These are phyloP conservation scores for Rubus parviflorus DNA, from an alignment of 306 rosid genomes.

Conservation along the genomic window DNA sequence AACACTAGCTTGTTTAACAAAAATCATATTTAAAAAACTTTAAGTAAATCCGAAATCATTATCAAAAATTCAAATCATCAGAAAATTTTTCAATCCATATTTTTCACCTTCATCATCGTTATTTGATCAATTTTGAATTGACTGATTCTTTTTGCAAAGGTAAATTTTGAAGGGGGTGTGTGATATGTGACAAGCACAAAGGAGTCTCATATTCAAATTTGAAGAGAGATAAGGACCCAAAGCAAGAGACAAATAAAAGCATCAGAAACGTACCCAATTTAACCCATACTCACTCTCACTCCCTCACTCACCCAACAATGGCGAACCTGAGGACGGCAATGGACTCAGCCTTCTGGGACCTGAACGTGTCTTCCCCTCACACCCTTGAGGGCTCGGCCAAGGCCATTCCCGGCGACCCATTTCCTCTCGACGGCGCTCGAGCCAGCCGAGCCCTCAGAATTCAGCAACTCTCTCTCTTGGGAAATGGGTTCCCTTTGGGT, in stretches of 20 bases:
- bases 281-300: background rate
- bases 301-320: conserved; percentile 37
- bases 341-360: conserved; percentile 81
- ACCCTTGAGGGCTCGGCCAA: conserved; percentile 61
- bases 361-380: conserved; percentile 65
- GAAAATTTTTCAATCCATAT: no score
- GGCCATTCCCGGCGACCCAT: conserved; percentile 66
- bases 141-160: no score
- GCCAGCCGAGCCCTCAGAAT: conserved; percentile 60
- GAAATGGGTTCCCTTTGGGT: conserved; percentile 47
- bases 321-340: conserved; percentile 75
- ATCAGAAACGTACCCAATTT: background rate
- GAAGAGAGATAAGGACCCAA: conserved; percentile 8
- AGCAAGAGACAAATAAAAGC: conserved; percentile 4
- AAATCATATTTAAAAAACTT: no score
- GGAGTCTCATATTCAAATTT: background rate
- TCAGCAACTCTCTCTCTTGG: conserved; percentile 56
- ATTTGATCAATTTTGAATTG: no score
- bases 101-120: no score
- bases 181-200: no score
- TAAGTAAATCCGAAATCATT: no score
- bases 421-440: conserved; percentile 65
- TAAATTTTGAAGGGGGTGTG: no score
- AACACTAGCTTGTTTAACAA: no score
- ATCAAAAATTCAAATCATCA: no score